A percentile compares a stretch with the other conserved stretches of the same genome.
Conservation (phyloP, 441 rosid species). For the Brassica balearica region DNA sequence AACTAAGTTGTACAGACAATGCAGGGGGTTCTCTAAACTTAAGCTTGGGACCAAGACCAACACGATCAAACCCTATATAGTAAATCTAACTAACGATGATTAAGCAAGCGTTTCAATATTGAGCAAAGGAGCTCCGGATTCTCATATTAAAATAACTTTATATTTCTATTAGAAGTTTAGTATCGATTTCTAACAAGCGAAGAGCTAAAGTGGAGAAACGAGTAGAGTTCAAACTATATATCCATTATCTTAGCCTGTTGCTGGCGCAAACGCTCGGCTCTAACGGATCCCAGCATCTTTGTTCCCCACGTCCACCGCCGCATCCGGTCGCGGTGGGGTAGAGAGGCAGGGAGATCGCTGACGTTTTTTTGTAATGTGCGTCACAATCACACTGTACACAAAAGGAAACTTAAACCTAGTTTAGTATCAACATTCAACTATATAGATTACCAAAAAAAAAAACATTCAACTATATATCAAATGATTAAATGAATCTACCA, state of each 20-base stretch:
- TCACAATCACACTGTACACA: conserved; percentile 9
- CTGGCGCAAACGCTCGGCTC: conserved; percentile 88
- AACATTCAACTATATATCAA: conserved; percentile 2
- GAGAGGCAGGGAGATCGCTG: conserved; percentile 11
- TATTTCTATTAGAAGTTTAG: neutral
- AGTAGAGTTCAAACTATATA: neutral
- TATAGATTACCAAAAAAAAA: neutral
- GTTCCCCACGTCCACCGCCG: conserved; percentile 76
- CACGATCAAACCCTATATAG: conserved; percentile 9
- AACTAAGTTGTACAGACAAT: neutral
- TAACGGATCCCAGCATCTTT: conserved; percentile 87
- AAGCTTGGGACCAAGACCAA: conserved; percentile 1
- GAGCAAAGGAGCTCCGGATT: neutral
- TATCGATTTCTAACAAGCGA: neutral
- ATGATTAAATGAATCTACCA: neutral
- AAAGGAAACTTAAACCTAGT: neutral
- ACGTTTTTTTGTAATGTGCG: neutral
- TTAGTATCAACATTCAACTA: conserved; percentile 7
- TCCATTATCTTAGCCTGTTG: conserved; percentile 68
- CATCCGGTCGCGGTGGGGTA: conserved; percentile 17
- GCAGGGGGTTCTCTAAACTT: neutral
- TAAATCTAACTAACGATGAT: neutral
- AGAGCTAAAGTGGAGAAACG: conserved; percentile 10
- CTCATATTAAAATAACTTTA: neutral
- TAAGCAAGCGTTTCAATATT: neutral